phyloP scores from a whole-genome alignment of 139 green algal species.

The Chlorokybus atmophyticus region DNA sequence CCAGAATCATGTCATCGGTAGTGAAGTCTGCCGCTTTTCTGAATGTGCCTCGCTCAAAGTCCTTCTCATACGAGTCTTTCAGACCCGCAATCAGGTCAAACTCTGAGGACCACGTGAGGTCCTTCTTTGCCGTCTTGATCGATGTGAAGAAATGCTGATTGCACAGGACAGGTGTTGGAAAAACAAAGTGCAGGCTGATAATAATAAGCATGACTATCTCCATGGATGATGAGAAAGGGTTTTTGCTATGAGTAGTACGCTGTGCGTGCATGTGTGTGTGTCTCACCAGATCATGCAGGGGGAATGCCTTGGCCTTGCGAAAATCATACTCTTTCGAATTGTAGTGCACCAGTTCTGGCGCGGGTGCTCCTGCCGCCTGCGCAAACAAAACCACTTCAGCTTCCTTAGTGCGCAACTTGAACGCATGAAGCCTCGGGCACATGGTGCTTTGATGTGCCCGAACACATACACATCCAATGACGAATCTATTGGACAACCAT shows the following conservation, averaged over 20 bases:
- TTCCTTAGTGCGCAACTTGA: no score
- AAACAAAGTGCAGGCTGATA: no score
- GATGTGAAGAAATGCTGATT: slow-evolving; percentile 95
- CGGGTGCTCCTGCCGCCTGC: slow-evolving; percentile 21
- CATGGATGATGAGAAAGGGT: no score
- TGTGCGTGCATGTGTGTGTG: no score
- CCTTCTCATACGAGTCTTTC: slow-evolving; percentile 75
- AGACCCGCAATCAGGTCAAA: slow-evolving; percentile 78
- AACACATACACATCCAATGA: no score
- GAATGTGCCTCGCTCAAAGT: slow-evolving; percentile 82
- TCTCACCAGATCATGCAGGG: slow-evolving; percentile 70
- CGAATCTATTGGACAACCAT: no score
- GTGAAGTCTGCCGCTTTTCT: slow-evolving; percentile 82
- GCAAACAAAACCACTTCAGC: no score
- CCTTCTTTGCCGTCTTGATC: slow-evolving; percentile 75
- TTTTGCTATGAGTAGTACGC: no score
- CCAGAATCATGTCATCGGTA: slow-evolving; percentile 78
- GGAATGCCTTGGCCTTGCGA: slow-evolving; percentile 83
- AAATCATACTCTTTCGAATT: slow-evolving; percentile 94
- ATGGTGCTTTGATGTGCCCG: no score
- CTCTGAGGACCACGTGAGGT: slow-evolving; percentile 79
- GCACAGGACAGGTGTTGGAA: no score
- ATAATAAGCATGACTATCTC: no score
- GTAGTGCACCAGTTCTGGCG: slow-evolving; percentile 85
- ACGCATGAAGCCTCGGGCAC: no score